Percentiles rank a stretch among this genome's conserved stretches.
phyloP scores from a whole-genome alignment of 805 yeast genomes.

The Metschnikowia shivogae region DNA sequence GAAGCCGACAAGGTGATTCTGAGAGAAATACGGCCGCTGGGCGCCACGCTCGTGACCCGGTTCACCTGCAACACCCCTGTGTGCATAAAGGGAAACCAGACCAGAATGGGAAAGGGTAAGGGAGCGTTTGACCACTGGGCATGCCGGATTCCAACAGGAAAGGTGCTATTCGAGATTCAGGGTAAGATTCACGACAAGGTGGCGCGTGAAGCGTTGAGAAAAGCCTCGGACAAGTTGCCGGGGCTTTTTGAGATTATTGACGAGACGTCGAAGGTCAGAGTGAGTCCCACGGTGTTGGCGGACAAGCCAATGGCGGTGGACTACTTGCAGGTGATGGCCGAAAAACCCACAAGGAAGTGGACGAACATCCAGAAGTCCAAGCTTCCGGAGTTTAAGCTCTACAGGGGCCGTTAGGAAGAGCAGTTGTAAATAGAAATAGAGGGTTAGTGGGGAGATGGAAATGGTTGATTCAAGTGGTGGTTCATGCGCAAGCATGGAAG shows the following conservation, averaged over 20 bases:
- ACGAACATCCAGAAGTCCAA: constrained; percentile 50
- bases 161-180: constrained; percentile 82
- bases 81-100: constrained; percentile 94
- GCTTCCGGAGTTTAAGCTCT: constrained; percentile 50
- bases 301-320: constrained; percentile 47
- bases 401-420: constrained; percentile 50
- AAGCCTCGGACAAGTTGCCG: constrained; percentile 89
- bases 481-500: too few relatives aligned
- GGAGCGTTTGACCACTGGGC: constrained; percentile 98
- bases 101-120: constrained; percentile 99
- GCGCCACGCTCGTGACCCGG: constrained; percentile 75
- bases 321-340: constrained; percentile 49
- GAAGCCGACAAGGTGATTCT: constrained; percentile 86
- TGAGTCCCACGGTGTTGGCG: constrained; percentile 57
- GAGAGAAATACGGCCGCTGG: constrained; percentile 77
- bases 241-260: constrained; percentile 86
- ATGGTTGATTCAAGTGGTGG: too few relatives aligned
- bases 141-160: constrained; percentile 92
- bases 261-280: constrained; percentile 60
- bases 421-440: too few relatives aligned
- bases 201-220: constrained; percentile 85
- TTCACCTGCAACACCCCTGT: constrained; percentile 83
- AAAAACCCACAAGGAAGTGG: constrained; percentile 64
- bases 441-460: too few relatives aligned
- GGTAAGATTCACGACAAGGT: constrained; percentile 79